A percentile compares a stretch with the other conserved stretches of the same genome.
phyloP scores from a whole-genome alignment of 2,329 filamentous ascomycete species.

The Dothistroma pini region DNA sequence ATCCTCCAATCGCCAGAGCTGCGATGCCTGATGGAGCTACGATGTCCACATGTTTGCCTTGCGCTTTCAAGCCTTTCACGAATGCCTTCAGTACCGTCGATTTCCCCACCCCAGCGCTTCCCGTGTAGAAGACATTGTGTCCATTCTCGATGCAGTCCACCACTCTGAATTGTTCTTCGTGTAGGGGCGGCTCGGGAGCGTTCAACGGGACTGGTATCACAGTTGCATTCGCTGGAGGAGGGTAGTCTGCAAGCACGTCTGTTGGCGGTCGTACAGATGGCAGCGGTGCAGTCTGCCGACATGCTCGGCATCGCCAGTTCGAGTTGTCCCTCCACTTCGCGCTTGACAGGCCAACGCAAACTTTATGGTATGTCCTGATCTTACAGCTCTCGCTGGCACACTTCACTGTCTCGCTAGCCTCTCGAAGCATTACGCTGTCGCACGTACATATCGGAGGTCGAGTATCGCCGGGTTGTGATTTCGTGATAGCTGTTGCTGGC shows the following conservation, averaged over 20 bases:
- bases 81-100: conserved; percentile 53
- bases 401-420: neutral
- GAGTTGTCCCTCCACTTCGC: conserved; percentile 2
- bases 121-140: conserved; percentile 61
- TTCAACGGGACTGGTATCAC: neutral
- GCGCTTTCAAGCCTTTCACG: conserved; percentile 36
- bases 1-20: conserved; percentile 54
- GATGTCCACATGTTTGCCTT: conserved; percentile 45
- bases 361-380: conserved; percentile 3
- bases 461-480: neutral
- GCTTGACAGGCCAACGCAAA: conserved; percentile 2
- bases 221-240: neutral
- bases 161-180: conserved; percentile 12
- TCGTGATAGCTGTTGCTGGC: neutral
- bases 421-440: neutral
- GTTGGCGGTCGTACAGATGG: neutral
- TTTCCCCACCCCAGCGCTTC: conserved; percentile 60
- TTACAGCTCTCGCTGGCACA: conserved; percentile 1
- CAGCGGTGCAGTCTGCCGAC: neutral
- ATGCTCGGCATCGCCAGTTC: neutral
- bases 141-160: conserved; percentile 39
- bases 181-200: neutral
- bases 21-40: conserved; percentile 59
- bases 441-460: neutral
- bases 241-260: neutral